Base-by-base conservation (phyloP, 805 yeast genomes). In the Candida maesae region DNA sequence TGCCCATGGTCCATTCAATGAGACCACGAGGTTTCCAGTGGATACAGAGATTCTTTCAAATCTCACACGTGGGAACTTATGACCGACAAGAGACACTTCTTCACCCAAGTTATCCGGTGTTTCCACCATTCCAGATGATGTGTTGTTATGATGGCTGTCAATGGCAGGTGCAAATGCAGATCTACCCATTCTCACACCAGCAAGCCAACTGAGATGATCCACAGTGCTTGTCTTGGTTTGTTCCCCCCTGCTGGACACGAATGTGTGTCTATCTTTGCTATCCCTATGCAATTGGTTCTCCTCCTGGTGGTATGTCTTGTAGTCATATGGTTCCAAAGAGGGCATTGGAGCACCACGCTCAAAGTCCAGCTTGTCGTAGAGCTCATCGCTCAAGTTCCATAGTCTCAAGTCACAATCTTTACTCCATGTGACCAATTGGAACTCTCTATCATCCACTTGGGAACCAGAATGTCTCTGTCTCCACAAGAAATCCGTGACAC, bases 361-460 rank as follows among this genome's bases (percentile, higher is more conserved):
- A 53, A 67, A 77, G 38, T 63, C 60, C 35, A 78, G 69, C 28
- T 67, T 67, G 7, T 66, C 70, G 48, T 80, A 73, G 14, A 74
- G 58, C 6, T 66, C 67, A 3, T 75, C 75, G 13, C 68, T 58
- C 14, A 79, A 61, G 0, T 88, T 84, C 97, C 97, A 91, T 35
- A 90, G 63, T 45, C 90, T 70, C 44, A 93, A 66, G 56, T 87
- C 95, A 50, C 81, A 77, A 58, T 93, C 98, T 38, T 85, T 80
- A 1, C 95, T 82, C 97, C 98, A 91, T 0, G 98, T 87, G 1
- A 93, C 91, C 36, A 93, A 61, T 60, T 93, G 98, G 56, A 78
- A 93, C 44, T 90, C 96, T 40, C 91, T 69, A 64, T 86, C 88
- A 50, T 80, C 81, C 12, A 74, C 53, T 0, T 55, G 60, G 2